These are phyloP conservation scores for Pseudocercospora musae DNA, from an alignment of 2,329 filamentous ascomycete species.

Conservation along the genomic window DNA sequence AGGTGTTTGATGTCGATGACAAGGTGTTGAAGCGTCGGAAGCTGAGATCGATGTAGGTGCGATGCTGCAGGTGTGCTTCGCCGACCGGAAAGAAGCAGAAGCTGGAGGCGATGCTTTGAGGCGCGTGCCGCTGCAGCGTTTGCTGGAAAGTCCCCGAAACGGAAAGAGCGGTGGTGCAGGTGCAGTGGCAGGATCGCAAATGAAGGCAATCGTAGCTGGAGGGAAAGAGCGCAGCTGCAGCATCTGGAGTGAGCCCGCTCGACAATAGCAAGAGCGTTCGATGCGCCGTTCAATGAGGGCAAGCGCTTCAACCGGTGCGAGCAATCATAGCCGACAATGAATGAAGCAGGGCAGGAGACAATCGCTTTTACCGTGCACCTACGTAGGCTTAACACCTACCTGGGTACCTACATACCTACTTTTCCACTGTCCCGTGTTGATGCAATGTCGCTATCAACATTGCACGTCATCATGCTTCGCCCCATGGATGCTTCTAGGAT, in stretches of 20 bases:
- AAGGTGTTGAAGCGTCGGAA: background rate
- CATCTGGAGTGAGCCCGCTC: background rate
- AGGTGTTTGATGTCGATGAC: background rate
- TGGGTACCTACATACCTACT: too few relatives aligned
- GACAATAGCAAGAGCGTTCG: conserved; percentile 3
- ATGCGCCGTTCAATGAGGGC: background rate
- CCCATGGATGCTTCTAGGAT: conserved; percentile 17
- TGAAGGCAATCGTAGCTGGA: background rate
- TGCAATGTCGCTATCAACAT: too few relatives aligned
- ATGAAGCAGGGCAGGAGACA: background rate
- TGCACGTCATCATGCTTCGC: background rate
- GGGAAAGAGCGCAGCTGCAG: background rate
- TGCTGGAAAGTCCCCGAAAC: background rate
- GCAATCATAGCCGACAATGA: conserved; percentile 2
- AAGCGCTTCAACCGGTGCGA: background rate
- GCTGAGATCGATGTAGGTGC: background rate
- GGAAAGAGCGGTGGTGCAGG: background rate
- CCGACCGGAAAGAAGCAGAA: background rate
- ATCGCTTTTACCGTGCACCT: background rate
- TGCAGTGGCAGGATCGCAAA: background rate
- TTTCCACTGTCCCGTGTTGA: background rate
- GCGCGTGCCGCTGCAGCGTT: conserved; percentile 5
- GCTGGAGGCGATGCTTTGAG: background rate
- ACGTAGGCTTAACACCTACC: too few relatives aligned
- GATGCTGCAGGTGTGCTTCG: background rate